These are phyloP conservation scores for Solanum chilense DNA, from an alignment of 257 asterid species.

Conservation along the genomic window DNA sequence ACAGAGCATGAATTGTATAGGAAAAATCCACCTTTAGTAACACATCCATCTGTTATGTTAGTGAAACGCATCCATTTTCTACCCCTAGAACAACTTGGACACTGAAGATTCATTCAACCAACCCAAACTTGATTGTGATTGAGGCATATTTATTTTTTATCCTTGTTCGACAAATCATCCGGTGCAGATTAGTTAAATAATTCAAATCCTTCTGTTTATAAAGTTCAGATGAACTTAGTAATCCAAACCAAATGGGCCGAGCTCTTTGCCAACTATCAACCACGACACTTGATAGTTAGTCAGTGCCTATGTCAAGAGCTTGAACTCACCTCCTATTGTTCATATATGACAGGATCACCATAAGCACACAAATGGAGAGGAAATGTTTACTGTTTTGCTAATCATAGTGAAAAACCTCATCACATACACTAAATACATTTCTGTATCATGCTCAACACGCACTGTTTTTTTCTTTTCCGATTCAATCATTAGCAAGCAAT, in stretches of 20 bases:
- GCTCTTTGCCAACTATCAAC: background rate
- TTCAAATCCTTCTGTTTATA: background rate
- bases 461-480: background rate
- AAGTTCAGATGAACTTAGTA: background rate
- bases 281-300: background rate
- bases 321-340: background rate
- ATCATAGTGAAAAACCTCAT: background rate
- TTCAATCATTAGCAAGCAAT: background rate
- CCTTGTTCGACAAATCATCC: background rate
- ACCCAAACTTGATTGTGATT: background rate
- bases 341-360: background rate
- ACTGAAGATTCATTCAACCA: background rate
- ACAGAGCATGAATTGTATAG: background rate
- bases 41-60: background rate
- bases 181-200: background rate
- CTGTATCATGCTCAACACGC: background rate
- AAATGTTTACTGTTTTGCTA: background rate
- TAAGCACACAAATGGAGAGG: background rate
- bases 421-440: background rate
- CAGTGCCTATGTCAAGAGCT: background rate
- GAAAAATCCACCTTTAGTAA: background rate
- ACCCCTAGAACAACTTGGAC: background rate
- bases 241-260: background rate
- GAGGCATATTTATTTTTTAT: background rate
- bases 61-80: background rate